Evolutionary conservation across 2,329 filamentous ascomycete species (phyloP), one percentile per base, ranked within the genome.

Genomic region (Aureobasidium pullulans): DNA sequence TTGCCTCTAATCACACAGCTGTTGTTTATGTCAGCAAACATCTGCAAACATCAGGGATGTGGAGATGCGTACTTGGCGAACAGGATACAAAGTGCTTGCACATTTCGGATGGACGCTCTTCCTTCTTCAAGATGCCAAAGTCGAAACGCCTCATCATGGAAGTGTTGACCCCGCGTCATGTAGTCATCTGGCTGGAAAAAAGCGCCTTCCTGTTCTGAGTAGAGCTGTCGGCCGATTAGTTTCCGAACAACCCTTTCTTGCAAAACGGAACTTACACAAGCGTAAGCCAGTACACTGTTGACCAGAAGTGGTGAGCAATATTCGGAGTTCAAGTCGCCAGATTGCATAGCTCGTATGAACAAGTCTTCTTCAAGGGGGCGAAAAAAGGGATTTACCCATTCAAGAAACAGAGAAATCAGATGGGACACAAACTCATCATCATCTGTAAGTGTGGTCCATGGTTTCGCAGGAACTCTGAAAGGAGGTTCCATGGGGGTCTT

Each of bases 261-360:
- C 9, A 2, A 9, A n/a, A 39, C 7, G 5, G 10, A 39, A 37
- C 48, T 34, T 37, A 47, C 43, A 34, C 49, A 42, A 28, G 54
- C 61, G 31, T 44, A 42, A n/a, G 70, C 65, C 7, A 72, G 61
- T 7, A 74, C 69, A 1, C 65, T 66, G 57, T 73, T 72, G 4
- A 74, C 71, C 23, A 73, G 57, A 8, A 73, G 68, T 5, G 71
- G 68, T 9, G 71, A 73, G 53, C 71, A 73, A 54, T 66, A 72
- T 6, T 62, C 60, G 1, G 66, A 64, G 5, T 62, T 62, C 10
- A 66, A 16, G 16, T 69, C 61, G 4, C 67, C 67, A 15, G 67
- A 63, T 59, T 62, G 63, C 72, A 75, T 74, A 40, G 70, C 71
- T 31, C 65, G 62, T 8, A 75, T 57, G 52, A 75, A 73, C 16